Evolutionary conservation across 139 green algal species (phyloP), one percentile per base, ranked within the genome.

Genomic region (Chlorella sorokiniana): DNA sequence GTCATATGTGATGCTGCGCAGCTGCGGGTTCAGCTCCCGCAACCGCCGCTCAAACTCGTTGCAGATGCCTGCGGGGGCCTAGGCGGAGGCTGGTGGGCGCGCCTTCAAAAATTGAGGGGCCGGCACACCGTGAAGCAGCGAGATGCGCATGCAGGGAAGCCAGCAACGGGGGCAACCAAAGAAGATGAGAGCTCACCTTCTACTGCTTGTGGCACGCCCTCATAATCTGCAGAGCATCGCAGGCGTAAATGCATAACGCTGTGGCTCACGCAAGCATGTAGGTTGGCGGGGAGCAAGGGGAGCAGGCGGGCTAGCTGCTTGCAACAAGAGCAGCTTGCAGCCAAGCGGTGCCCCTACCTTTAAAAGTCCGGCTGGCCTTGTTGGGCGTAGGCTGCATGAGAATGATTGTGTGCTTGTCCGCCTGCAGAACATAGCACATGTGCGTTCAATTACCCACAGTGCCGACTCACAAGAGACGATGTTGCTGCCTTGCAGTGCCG

Each of bases 1-100:
- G 61, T 95, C 90, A 76, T 95, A 95, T 16, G 90, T 93, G 75
- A 95, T 88, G 79, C 88, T 89, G 18, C 45, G 45, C 61, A 88
- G n/a, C 38, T 70, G 72, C 48, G 91, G 91, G 83, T 94, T 93
- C 10, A 91, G 78, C 52, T 93, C 90, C 82, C 88, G 86, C 61
- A 94, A 79, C 65, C 83, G 78, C 51, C 85, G 85, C 83, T 95
- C 91, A 86, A 94, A 95, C 44, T 93, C 79, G 20, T 52, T 22
- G 42, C 85, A 92, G 5, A 95, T 74, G 33, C 91, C 91, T 91
- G 75, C 70, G 69, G 67, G n/a, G n/a, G n/a, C n/a, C n/a, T n/a
- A n/a, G n/a, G n/a, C n/a, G n/a, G n/a, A n/a, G n/a, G n/a, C n/a
- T n/a, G n/a, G n/a, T n/a, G n/a, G n/a, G n/a, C n/a, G n/a, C n/a